Evolutionary conservation across 305 asterid species (phyloP).

Genomic region (Caryopteris hybrid): DNA sequence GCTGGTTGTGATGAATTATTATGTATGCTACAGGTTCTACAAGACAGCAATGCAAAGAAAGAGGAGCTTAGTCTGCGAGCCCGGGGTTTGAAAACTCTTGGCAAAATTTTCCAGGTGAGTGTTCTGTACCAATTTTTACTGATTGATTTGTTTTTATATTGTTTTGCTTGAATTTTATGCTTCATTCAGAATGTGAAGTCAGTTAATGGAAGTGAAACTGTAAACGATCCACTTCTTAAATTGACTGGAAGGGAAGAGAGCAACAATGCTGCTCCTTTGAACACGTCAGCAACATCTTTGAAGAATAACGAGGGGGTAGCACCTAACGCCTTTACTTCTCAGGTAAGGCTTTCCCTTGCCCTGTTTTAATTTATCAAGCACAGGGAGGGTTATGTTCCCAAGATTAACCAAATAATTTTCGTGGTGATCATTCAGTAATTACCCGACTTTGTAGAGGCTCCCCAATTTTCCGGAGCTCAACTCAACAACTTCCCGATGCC

Average conservation of each 20-base stretch:
- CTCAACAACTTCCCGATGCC: too few species aligned
- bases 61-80: conserved; percentile 96
- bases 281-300: conserved; percentile 49
- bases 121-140: neutral
- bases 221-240: conserved; percentile 37
- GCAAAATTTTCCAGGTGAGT: conserved; percentile 72
- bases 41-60: conserved; percentile 71
- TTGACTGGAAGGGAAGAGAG: conserved; percentile 50
- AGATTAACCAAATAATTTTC: too few species aligned
- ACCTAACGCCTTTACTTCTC: too few species aligned
- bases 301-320: conserved; percentile 37
- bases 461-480: too few species aligned
- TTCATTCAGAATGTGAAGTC: conserved; percentile 74
- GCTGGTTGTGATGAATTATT: too few species aligned
- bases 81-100: conserved; percentile 91
- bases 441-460: too few species aligned
- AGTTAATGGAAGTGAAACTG: conserved; percentile 47
- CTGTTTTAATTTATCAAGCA: too few species aligned
- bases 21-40: conserved; percentile 59
- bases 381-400: too few species aligned
- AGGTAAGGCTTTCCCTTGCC: too few species aligned
- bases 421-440: too few species aligned
- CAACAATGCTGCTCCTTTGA: conserved; percentile 34
- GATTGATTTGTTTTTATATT: neutral
- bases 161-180: conserved; percentile 10